These are phyloP conservation scores for Botrytis porri DNA, from an alignment of 2,329 filamentous ascomycete species.

Conservation along the genomic window DNA sequence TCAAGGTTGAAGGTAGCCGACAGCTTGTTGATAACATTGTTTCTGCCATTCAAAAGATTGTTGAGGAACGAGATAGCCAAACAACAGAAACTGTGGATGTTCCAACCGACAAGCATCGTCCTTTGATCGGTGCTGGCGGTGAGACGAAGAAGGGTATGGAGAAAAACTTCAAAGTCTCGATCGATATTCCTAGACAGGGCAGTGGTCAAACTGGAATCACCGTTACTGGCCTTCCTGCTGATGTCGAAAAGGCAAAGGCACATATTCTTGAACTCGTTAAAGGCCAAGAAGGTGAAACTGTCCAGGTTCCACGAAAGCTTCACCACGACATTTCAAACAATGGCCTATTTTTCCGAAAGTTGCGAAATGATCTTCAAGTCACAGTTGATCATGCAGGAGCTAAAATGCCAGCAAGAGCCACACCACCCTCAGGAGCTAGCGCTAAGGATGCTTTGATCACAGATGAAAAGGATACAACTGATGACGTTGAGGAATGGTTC, in stretches of 20 bases:
- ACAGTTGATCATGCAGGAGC: constrained; percentile 89
- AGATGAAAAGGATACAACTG: constrained; percentile 66
- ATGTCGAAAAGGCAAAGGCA: constrained; percentile 81
- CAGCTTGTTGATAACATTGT: constrained; percentile 87
- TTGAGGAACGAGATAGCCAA: constrained; percentile 80
- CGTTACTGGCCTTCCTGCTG: constrained; percentile 72
- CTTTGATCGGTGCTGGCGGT: constrained; percentile 88
- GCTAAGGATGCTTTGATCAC: constrained; percentile 84
- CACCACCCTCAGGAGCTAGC: constrained; percentile 55
- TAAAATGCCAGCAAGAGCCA: constrained; percentile 67
- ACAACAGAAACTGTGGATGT: constrained; percentile 76
- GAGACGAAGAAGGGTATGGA: constrained; percentile 84
- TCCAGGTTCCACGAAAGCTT: constrained; percentile 77
- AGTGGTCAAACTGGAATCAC: constrained; percentile 82
- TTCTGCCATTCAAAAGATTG: constrained; percentile 75
- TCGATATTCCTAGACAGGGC: constrained; percentile 90
- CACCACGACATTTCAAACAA: constrained; percentile 87
- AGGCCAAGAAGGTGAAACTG: constrained; percentile 81
- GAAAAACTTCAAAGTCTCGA: constrained; percentile 76
- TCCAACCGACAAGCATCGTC: constrained; percentile 82
- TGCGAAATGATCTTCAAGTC: constrained; percentile 82
- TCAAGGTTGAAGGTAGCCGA: constrained; percentile 83
- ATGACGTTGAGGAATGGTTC: constrained; percentile 78
- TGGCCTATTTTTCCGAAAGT: constrained; percentile 87
- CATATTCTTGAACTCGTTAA: constrained; percentile 79